Evolutionary conservation across 495 filamentous ascomycete species (phyloP).

Genomic region (Aspergillus biplanus): DNA sequence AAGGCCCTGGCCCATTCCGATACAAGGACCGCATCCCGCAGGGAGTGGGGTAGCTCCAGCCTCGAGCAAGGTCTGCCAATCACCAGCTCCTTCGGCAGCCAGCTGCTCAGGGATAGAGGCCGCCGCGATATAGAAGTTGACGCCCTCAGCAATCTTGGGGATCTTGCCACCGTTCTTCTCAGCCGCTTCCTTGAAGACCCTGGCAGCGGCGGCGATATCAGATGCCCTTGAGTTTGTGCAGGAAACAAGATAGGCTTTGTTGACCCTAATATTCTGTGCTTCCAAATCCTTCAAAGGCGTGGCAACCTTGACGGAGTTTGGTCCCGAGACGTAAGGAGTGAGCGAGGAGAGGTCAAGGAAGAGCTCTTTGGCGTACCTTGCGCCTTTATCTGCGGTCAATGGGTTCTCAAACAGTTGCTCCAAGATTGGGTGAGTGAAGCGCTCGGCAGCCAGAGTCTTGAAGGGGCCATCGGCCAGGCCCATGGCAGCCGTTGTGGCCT

Average conservation of each 20-base stretch:
- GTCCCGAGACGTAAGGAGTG: conserved; percentile 85
- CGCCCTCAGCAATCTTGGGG: conserved; percentile 76
- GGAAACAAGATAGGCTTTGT: conserved; percentile 89
- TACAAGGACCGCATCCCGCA: conserved; percentile 86
- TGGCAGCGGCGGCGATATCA: conserved; percentile 81
- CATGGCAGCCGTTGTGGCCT: conserved; percentile 71
- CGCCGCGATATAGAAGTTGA: conserved; percentile 90
- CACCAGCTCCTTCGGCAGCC: conserved; percentile 76
- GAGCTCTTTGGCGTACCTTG: conserved; percentile 81
- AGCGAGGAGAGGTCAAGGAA: conserved; percentile 80
- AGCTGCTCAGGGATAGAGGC: conserved; percentile 82
- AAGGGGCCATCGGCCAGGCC: conserved; percentile 43
- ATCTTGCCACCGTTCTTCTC: conserved; percentile 55
- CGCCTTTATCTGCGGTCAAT: conserved; percentile 73
- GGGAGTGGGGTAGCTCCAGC: conserved; percentile 78
- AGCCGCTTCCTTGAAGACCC: conserved; percentile 81
- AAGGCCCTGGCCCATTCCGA: conserved; percentile 82
- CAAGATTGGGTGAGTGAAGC: conserved; percentile 70
- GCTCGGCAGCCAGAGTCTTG: conserved; percentile 43
- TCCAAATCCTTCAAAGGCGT: conserved; percentile 80
- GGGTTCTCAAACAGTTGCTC: conserved; percentile 71
- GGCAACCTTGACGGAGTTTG: conserved; percentile 85
- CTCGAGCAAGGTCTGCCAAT: conserved; percentile 84
- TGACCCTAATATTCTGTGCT: conserved; percentile 68
- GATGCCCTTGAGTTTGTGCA: conserved; percentile 89